These are phyloP conservation scores for Coemansia sp. DNA, from an alignment of 192 early-diverging fungal genomes.

Conservation along the genomic window DNA sequence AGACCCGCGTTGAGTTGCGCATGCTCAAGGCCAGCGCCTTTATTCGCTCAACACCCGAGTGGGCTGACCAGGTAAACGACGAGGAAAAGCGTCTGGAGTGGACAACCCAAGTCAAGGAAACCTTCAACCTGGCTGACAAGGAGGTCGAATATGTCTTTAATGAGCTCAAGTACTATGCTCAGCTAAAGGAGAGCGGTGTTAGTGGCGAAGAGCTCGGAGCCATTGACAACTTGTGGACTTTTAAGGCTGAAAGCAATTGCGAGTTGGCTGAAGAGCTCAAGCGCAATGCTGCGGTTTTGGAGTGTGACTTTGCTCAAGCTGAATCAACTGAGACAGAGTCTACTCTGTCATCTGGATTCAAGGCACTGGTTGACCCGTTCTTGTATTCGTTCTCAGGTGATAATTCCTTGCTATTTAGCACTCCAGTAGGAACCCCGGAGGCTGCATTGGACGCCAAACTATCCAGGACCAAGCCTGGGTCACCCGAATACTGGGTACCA, in stretches of 20 bases:
- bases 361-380: background rate
- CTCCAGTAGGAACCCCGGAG: background rate
- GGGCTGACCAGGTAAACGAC: background rate
- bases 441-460: background rate
- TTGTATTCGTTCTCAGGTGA: background rate
- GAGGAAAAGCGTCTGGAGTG: background rate
- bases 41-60: background rate
- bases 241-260: background rate
- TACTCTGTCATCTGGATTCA: background rate
- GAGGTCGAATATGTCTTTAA: constrained; percentile 26
- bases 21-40: constrained; percentile 4
- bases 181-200: constrained; percentile 7
- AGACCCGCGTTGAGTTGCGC: background rate
- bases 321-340: background rate
- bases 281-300: background rate
- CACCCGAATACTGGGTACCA: background rate
- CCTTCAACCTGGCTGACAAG: constrained; percentile 9
- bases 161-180: constrained; percentile 34
- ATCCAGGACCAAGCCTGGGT: background rate
- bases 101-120: background rate
- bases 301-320: background rate
- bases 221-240: constrained; percentile 29
- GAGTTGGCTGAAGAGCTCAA: constrained; percentile 1
- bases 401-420: background rate
- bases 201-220: constrained; percentile 31